A percentile compares a stretch with the other conserved stretches of the same genome.
These are phyloP conservation scores for Akanthomyces lecanii DNA, from an alignment of 2,329 filamentous ascomycete species.

Conservation along the genomic window DNA sequence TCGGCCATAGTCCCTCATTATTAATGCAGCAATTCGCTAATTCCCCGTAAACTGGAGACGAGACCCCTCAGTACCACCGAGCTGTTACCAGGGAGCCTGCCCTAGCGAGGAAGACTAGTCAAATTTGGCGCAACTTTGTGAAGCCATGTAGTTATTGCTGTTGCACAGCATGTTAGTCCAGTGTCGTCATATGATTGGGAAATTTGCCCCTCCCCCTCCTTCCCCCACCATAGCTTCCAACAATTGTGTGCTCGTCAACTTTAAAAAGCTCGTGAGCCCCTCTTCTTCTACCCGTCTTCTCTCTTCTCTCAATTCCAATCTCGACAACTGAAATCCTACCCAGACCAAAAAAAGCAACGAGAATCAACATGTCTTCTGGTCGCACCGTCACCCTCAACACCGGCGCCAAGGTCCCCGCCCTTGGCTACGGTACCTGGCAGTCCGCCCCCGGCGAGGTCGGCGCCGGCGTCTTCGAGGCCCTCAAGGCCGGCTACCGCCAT, in stretches of 20 bases:
- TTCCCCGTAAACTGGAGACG: background rate
- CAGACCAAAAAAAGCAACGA: too few relatives aligned
- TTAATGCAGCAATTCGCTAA: background rate
- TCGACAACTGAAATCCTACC: background rate
- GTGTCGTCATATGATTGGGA: conserved; percentile 13
- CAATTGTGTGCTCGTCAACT: background rate
- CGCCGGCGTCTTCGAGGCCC: conserved; percentile 59
- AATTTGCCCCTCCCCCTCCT: conserved; percentile 14
- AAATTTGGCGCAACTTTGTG: background rate
- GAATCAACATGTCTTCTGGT: conserved; percentile 48
- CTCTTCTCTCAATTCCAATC: background rate
- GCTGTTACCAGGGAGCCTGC: background rate
- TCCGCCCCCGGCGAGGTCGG: conserved; percentile 61
- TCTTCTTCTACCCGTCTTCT: background rate
- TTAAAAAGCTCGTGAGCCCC: conserved; percentile 8
- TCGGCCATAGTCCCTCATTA: background rate
- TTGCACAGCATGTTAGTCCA: background rate
- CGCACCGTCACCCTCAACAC: conserved; percentile 51
- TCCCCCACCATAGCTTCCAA: conserved; percentile 12
- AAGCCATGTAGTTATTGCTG: background rate
- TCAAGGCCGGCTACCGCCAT: conserved; percentile 61
- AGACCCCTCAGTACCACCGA: conserved; percentile 3
- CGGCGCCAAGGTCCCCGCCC: conserved; percentile 56
- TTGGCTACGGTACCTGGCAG: conserved; percentile 61
- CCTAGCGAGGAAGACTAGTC: background rate